A percentile compares a stretch with the other conserved stretches of the same genome.
These are phyloP conservation scores for Sistotremastrum suecicum DNA, from an alignment of 768 basidiomycete genomes.

Conservation along the genomic window DNA sequence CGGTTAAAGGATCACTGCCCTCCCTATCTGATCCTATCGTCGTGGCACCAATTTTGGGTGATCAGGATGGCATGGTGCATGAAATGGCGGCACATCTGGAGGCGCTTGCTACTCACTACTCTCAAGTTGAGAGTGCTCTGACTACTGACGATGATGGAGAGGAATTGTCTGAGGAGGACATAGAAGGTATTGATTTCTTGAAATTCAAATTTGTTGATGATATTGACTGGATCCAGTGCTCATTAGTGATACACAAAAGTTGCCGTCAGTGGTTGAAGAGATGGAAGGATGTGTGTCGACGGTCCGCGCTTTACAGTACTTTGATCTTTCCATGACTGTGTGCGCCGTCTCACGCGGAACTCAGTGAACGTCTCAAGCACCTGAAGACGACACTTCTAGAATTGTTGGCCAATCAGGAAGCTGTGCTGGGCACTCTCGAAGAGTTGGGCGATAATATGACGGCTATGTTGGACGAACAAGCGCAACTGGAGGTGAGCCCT, in stretches of 20 bases:
- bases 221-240: slow-evolving; percentile 36
- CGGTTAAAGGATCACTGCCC: slow-evolving; percentile 42
- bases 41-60: slow-evolving; percentile 33
- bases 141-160: slow-evolving; percentile 59
- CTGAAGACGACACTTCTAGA: slow-evolving; percentile 29
- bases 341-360: not conserved
- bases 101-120: slow-evolving; percentile 59
- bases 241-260: slow-evolving; percentile 67
- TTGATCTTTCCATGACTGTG: not conserved
- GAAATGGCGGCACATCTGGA: slow-evolving; percentile 67
- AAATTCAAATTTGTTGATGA: not conserved
- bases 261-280: slow-evolving; percentile 61
- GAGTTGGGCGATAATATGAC: slow-evolving; percentile 69
- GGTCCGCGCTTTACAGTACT: slow-evolving; percentile 2
- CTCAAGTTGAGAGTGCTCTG: slow-evolving; percentile 58
- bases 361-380: slow-evolving; percentile 36
- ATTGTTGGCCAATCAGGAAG: slow-evolving; percentile 34
- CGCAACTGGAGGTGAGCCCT: slow-evolving; percentile 44
- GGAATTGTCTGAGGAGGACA: slow-evolving; percentile 50
- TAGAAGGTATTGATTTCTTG: slow-evolving; percentile 34
- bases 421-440: slow-evolving; percentile 50
- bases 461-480: slow-evolving; percentile 60
- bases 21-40: slow-evolving; percentile 19
- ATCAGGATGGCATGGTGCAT: slow-evolving; percentile 42
- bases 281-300: slow-evolving; percentile 31